Conservation (phyloP, 495 filamentous ascomycete genomes). For the Mytilinidion resinicola region DNA sequence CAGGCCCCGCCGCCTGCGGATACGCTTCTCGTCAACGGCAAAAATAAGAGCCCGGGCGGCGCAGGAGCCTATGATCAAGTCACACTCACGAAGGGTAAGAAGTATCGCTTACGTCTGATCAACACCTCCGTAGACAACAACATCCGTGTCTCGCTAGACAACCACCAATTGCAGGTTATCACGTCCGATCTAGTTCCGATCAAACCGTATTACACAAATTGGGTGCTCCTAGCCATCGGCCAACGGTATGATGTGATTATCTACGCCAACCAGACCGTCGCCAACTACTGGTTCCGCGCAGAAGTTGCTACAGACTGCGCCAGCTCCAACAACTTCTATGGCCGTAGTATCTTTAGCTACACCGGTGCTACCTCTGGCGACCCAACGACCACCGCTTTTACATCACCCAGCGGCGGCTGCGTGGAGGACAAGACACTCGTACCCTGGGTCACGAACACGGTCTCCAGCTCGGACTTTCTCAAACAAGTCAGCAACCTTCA, state of each 20-base stretch:
- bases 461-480: constrained; percentile 23
- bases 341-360: constrained; percentile 23
- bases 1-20: constrained; percentile 27
- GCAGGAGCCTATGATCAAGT: constrained; percentile 25
- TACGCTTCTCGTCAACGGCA: constrained; percentile 36
- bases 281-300: constrained; percentile 38
- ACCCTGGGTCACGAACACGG: constrained; percentile 29
- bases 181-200: constrained; percentile 36
- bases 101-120: constrained; percentile 35
- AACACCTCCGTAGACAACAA: constrained; percentile 35
- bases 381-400: constrained; percentile 9
- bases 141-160: constrained; percentile 36
- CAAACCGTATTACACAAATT: constrained; percentile 23
- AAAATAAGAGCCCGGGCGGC: constrained; percentile 23
- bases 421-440: constrained; percentile 19
- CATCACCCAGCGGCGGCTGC: constrained; percentile 13
- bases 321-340: constrained; percentile 20
- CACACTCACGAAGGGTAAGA: constrained; percentile 30
- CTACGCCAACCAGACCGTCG: constrained; percentile 32
- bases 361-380: neutral
- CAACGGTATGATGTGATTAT: constrained; percentile 40
- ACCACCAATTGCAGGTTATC: constrained; percentile 33
- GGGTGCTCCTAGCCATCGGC: constrained; percentile 20
- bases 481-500: constrained; percentile 28
- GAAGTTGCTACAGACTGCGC: constrained; percentile 24